Conservation (phyloP, 2,329 filamentous ascomycete species). For the Myriosclerotinia scirpicola region DNA sequence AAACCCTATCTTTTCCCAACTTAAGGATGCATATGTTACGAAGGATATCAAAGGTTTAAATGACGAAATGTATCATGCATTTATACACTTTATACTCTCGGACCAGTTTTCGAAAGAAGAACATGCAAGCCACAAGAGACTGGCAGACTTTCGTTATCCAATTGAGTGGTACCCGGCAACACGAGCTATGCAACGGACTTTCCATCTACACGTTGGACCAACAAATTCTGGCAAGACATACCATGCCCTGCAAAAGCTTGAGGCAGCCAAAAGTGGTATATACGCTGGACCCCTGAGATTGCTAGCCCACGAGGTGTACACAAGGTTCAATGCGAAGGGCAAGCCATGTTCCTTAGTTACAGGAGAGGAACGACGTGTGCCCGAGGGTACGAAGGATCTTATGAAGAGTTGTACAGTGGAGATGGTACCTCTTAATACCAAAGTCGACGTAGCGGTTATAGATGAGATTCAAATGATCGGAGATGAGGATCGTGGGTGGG, state of each 20-base stretch:
- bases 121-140: constrained; percentile 51
- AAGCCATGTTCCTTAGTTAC: constrained; percentile 78
- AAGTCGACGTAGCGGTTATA: constrained; percentile 84
- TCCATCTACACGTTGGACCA: constrained; percentile 92
- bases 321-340: constrained; percentile 77
- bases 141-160: constrained; percentile 85
- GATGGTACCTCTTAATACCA: constrained; percentile 60
- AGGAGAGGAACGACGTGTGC: constrained; percentile 80
- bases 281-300: constrained; percentile 89
- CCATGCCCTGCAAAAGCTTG: constrained; percentile 81
- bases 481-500: constrained; percentile 77
- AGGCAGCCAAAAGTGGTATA: constrained; percentile 72
- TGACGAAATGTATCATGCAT: constrained; percentile 64
- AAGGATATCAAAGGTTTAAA: constrained; percentile 52
- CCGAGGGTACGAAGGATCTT: constrained; percentile 55
- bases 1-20: constrained; percentile 34
- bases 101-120: constrained; percentile 49
- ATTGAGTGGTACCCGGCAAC: constrained; percentile 91
- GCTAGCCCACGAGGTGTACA: constrained; percentile 91
- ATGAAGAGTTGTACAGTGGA: constrained; percentile 92
- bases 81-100: constrained; percentile 41
- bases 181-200: constrained; percentile 72
- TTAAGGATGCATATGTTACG: constrained; percentile 60
- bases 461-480: constrained; percentile 99
- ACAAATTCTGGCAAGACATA: constrained; percentile 99